Conservation (phyloP, 1,284 basidiomycete species). For the Melampsora americana region DNA sequence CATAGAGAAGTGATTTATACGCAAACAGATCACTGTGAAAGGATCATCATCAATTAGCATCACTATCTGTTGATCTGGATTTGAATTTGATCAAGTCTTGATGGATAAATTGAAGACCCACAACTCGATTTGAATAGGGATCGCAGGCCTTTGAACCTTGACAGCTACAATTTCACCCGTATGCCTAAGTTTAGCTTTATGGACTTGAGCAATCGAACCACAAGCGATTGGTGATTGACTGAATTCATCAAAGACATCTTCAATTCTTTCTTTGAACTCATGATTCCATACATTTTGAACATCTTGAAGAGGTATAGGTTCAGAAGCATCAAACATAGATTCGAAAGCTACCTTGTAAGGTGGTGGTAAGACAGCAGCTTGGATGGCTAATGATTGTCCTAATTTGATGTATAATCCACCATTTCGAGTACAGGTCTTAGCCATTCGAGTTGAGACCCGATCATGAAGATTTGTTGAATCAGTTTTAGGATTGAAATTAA, state of each 20-base stretch:
- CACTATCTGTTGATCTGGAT: neutral
- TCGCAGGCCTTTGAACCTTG: constrained; percentile 85
- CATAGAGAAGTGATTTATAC: constrained; percentile 50
- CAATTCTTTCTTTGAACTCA: constrained; percentile 67
- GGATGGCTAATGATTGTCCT: constrained; percentile 68
- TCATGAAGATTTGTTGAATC: constrained; percentile 67
- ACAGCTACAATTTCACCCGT: constrained; percentile 66
- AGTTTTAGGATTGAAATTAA: constrained; percentile 70
- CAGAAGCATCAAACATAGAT: constrained; percentile 78
- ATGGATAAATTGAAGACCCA: constrained; percentile 40
- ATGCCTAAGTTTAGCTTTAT: constrained; percentile 66
- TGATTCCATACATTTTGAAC: constrained; percentile 67
- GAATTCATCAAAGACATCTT: constrained; percentile 72
- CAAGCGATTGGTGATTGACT: constrained; percentile 71
- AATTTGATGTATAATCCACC: constrained; percentile 87
- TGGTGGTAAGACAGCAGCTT: constrained; percentile 73
- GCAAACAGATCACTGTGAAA: constrained; percentile 47
- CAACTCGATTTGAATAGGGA: constrained; percentile 73
- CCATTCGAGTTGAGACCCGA: constrained; percentile 73
- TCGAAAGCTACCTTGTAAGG: constrained; percentile 77
- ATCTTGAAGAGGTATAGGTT: constrained; percentile 70
- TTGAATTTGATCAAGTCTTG: neutral
- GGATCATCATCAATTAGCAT: neutral
- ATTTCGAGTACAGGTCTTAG: constrained; percentile 70
- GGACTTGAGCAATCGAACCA: constrained; percentile 85